Conservation (phyloP, 1,284 basidiomycete species). For the Coniferiporia weirii region DNA sequence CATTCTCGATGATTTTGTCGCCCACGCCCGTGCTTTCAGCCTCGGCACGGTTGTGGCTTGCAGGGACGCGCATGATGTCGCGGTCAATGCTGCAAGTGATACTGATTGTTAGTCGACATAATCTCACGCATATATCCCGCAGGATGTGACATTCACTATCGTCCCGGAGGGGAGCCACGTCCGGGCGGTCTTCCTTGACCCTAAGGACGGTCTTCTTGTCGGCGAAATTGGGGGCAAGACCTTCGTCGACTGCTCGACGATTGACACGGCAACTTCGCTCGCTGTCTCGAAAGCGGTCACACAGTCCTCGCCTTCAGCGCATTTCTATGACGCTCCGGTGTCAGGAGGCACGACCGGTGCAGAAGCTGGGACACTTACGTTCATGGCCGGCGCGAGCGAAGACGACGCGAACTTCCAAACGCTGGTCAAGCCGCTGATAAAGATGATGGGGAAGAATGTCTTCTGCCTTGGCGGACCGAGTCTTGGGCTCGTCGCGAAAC, state of each 20-base stretch:
- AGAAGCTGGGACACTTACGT: constrained; percentile 20
- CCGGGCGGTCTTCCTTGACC: constrained; percentile 18
- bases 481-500: constrained; percentile 21
- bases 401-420: constrained; percentile 13
- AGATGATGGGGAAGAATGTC: constrained; percentile 19
- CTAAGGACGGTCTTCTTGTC: constrained; percentile 17
- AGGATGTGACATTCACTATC: constrained; percentile 19
- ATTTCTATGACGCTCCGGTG: constrained; percentile 21
- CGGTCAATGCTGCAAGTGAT: constrained; percentile 9
- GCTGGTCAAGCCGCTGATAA: constrained; percentile 14
- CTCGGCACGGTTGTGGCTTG: constrained; percentile 3
- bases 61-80: constrained; percentile 7
- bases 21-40: neutral
- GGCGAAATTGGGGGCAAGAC: constrained; percentile 16
- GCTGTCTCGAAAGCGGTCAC: constrained; percentile 18
- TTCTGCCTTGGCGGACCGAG: constrained; percentile 18
- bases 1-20: constrained; percentile 14
- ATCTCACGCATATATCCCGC: neutral
- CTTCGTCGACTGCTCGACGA: constrained; percentile 20
- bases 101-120: neutral
- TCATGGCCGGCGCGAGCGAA: constrained; percentile 18
- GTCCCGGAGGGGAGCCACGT: constrained; percentile 20
- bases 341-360: constrained; percentile 22
- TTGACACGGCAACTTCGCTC: constrained; percentile 20
- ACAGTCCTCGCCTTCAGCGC: constrained; percentile 7